Conservation (phyloP, 257 asterid species). For the Nicotiana paniculata region DNA sequence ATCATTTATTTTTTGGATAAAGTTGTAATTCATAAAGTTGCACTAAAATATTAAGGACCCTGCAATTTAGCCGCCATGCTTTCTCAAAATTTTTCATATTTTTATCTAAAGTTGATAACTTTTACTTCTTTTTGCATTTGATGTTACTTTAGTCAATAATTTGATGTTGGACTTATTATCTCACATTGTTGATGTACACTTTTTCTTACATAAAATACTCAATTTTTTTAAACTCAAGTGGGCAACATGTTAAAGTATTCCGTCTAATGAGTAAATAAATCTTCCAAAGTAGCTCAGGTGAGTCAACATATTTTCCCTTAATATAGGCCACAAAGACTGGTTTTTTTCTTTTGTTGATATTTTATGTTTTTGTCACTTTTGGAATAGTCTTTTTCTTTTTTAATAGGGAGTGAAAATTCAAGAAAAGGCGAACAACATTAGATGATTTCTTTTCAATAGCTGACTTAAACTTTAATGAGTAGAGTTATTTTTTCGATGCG, state of each 20-base stretch:
- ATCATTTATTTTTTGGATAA: not conserved
- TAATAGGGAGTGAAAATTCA: too few species aligned
- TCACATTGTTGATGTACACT: not conserved
- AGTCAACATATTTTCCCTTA: not conserved
- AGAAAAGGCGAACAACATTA: too few species aligned
- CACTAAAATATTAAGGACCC: not conserved
- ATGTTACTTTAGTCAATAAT: not conserved
- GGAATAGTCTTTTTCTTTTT: too few species aligned
- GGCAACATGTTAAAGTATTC: not conserved
- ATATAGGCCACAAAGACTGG: not conserved
- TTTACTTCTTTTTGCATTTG: not conserved
- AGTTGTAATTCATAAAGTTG: not conserved
- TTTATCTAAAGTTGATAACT: not conserved
- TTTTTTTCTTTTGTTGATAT: not conserved
- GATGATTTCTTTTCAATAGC: too few species aligned
- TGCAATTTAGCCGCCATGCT: not conserved
- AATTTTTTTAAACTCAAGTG: not conserved
- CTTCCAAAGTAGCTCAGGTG: not conserved
- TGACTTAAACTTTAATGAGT: too few species aligned
- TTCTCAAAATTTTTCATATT: not conserved
- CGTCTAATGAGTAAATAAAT: not conserved
- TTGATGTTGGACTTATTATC: not conserved
- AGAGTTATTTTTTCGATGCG: too few species aligned
- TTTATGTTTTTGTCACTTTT: too few species aligned
- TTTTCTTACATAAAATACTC: not conserved